Conservation (phyloP, 352 stramenopile species). For the Aphanomyces stellatus region DNA sequence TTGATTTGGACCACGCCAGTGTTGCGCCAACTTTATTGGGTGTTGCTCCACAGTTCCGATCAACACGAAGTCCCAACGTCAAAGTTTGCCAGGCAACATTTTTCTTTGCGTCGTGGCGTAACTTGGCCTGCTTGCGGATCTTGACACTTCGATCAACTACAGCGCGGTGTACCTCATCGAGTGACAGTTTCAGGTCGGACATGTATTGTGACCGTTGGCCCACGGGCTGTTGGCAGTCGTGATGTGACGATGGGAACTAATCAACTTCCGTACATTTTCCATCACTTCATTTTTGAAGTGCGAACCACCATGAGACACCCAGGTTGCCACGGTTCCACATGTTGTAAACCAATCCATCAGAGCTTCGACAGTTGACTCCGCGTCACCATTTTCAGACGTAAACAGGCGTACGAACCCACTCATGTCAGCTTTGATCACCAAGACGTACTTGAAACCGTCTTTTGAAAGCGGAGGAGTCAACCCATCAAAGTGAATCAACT, state of each 20-base stretch:
- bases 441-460: constrained; percentile 21
- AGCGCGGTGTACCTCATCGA: not conserved
- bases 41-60: not conserved
- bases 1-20: not conserved
- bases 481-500: constrained; percentile 33
- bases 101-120: not conserved
- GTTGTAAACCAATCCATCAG: not conserved
- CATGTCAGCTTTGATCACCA: constrained; percentile 31
- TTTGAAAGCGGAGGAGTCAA: constrained; percentile 19
- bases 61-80: not conserved
- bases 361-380: not conserved
- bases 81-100: not conserved
- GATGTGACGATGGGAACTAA: not conserved
- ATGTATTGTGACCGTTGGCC: not conserved
- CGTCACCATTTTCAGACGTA: not conserved
- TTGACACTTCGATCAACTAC: not conserved
- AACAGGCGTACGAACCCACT: constrained; percentile 17
- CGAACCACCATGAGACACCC: not conserved
- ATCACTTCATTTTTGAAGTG: not conserved
- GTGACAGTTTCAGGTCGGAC: not conserved
- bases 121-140: not conserved
- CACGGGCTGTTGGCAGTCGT: not conserved
- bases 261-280: not conserved
- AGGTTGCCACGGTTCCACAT: not conserved
- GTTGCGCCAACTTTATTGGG: not conserved